Percentiles rank a stretch among this genome's conserved stretches.
Evolutionary conservation across 129 eudicot genomes (phyloP).

Genomic region (Oenanthe sinensis): DNA sequence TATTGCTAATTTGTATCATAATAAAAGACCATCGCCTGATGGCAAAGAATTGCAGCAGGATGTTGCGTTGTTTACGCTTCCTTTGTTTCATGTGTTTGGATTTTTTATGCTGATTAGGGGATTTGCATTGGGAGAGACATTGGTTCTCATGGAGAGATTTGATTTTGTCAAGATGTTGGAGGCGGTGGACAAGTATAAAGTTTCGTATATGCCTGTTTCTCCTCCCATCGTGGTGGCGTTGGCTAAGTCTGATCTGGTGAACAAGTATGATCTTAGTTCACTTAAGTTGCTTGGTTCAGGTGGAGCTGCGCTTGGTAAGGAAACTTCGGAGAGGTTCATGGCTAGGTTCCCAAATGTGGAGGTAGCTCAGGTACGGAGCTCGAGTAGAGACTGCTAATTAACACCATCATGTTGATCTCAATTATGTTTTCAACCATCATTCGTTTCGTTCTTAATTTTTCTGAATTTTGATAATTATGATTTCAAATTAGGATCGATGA

Average conservation of each 20-base stretch:
- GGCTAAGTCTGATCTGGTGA: slow-evolving; percentile 65
- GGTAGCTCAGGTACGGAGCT: slow-evolving; percentile 48
- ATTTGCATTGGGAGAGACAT: slow-evolving; percentile 49
- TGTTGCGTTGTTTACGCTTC: slow-evolving; percentile 56
- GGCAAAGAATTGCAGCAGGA: slow-evolving; percentile 14
- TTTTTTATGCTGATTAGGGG: slow-evolving; percentile 70
- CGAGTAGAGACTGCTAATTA: background rate
- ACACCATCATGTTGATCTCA: background rate
- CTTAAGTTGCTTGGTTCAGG: slow-evolving; percentile 57
- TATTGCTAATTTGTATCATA: slow-evolving; percentile 20
- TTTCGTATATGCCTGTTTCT: slow-evolving; percentile 78
- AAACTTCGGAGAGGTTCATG: slow-evolving; percentile 44
- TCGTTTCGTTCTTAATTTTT: background rate
- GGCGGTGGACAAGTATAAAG: slow-evolving; percentile 72
- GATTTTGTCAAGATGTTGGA: slow-evolving; percentile 65
- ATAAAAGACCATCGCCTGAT: background rate
- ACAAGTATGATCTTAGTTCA: slow-evolving; percentile 64
- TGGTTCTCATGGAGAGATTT: slow-evolving; percentile 67
- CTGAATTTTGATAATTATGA: background rate
- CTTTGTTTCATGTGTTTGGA: slow-evolving; percentile 86
- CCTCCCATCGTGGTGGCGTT: slow-evolving; percentile 92
- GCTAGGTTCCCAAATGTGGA: slow-evolving; percentile 56
- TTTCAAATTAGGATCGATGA: background rate
- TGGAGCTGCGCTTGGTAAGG: slow-evolving; percentile 90
- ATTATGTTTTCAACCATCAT: background rate